Evolutionary conservation across 306 rosid genomes (phyloP).

Genomic region (Carpinus fangiana): DNA sequence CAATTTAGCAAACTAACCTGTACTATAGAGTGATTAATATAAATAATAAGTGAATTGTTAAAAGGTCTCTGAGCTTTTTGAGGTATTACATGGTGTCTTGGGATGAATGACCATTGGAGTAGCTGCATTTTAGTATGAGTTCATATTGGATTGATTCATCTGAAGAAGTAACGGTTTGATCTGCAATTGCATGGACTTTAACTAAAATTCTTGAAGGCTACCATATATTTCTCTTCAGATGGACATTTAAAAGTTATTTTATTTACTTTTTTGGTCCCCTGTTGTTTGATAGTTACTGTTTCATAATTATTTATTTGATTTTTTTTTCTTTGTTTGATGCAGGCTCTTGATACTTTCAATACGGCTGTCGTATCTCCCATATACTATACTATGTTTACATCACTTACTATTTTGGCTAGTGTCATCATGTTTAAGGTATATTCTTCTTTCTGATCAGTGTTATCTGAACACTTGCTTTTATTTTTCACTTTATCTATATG

Average conservation of each 20-base stretch:
- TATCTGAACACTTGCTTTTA: conserved; percentile 4
- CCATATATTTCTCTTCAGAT: background rate
- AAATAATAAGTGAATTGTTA: background rate
- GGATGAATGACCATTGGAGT: background rate
- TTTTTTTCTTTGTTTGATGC: conserved; percentile 34
- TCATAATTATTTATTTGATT: conserved; percentile 19
- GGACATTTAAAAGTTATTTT: background rate
- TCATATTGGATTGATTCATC: background rate
- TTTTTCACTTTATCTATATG: background rate
- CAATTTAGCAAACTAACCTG: background rate
- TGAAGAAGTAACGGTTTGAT: background rate
- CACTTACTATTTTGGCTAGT: conserved; percentile 95
- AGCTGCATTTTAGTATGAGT: background rate
- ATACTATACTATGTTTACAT: conserved; percentile 97
- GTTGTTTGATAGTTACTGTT: conserved; percentile 9
- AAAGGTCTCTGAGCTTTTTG: background rate
- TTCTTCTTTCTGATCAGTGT: conserved; percentile 21
- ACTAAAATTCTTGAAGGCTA: background rate
- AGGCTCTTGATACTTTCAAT: conserved; percentile 98
- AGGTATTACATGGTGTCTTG: background rate
- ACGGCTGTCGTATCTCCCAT: conserved; percentile 99
- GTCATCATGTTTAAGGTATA: conserved; percentile 97
- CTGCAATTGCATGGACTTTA: conserved; percentile 4
- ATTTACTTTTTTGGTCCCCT: background rate
- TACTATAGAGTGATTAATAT: background rate